A percentile compares a stretch with the other conserved stretches of the same genome.
Evolutionary conservation across 2,329 filamentous ascomycete species (phyloP).

Genomic region (Rhynchosporium agropyri): DNA sequence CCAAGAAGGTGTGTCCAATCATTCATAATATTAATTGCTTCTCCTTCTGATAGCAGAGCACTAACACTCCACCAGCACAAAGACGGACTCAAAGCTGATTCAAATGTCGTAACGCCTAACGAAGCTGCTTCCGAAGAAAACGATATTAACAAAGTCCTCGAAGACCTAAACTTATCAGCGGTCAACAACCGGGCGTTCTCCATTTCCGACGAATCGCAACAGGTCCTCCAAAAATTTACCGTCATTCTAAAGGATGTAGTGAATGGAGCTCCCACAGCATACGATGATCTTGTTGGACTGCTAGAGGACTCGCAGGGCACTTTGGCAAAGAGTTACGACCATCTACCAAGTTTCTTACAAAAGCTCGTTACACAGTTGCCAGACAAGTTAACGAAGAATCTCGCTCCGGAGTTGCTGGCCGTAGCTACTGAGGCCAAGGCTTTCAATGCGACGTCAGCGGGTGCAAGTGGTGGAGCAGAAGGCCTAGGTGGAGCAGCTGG

Average conservation of each 20-base stretch:
- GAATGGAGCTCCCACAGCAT: slow-evolving; percentile 91
- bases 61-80: slow-evolving; percentile 45
- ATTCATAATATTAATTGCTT: not conserved
- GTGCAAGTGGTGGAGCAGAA: slow-evolving; percentile 44
- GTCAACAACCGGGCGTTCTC: slow-evolving; percentile 85
- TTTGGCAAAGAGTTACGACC: slow-evolving; percentile 62
- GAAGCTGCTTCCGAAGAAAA: slow-evolving; percentile 59
- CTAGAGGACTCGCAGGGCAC: slow-evolving; percentile 63
- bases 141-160: slow-evolving; percentile 78
- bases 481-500: slow-evolving; percentile 43
- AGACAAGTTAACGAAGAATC: slow-evolving; percentile 72
- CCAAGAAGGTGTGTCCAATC: slow-evolving; percentile 34
- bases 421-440: slow-evolving; percentile 72
- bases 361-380: slow-evolving; percentile 85
- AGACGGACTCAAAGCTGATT: slow-evolving; percentile 45
- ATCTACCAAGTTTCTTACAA: slow-evolving; percentile 77
- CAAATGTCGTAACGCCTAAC: slow-evolving; percentile 39
- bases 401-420: slow-evolving; percentile 82
- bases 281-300: slow-evolving; percentile 75
- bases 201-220: slow-evolving; percentile 80
- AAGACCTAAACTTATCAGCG: slow-evolving; percentile 80
- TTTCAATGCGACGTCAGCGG: slow-evolving; percentile 23
- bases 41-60: slow-evolving; percentile 10
- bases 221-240: slow-evolving; percentile 82
- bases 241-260: slow-evolving; percentile 89